Base-by-base conservation (phyloP, 495 filamentous ascomycete species). In the Aspergillus sparsus region DNA sequence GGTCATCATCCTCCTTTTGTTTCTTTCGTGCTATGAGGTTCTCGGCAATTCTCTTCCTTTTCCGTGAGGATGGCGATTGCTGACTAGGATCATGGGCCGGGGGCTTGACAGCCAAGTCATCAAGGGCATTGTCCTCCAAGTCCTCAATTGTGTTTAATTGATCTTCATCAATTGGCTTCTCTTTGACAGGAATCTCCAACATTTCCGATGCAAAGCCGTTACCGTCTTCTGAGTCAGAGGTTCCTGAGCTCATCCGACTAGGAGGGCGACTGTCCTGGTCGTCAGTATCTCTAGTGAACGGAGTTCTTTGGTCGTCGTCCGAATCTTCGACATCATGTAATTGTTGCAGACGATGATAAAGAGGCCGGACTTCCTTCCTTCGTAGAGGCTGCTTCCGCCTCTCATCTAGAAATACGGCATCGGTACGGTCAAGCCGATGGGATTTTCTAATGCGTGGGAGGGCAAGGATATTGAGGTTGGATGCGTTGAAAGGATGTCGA, bases 261-360 rank as follows among this genome's bases (percentile, higher is more conserved):
- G 86, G 76, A 13, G 91, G 87, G 15, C 90, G 80, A 57, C 91
- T 95, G 49, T 93, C 92, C 50, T 85, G 84, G 57, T 94, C 91
- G 67, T 93, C 90, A 0, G 87, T 91, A 64, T 94, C 90, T 49
- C 85, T 77, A 7, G 80, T 83, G 27, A 87, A 70, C 33, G 89
- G 87, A 16, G 76, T 83, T 35, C 77, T 69, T 51, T 74, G 74
- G 12, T 84, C 82, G 57, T 86, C 85, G 60, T 87, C 84, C 2
- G 85, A 87, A 66, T 87, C 83, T 31, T 83, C 82, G n/a, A 80
- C 78, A 49, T 83, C 77, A 61, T 84, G 79, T 52, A 82, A 68
- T 56, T 82, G 75, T 44, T 82, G 79, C 34, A 87, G 71, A 15
- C 82, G 79, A 68, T 86, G 84, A 49, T 84, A 80, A 32, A 87